A percentile compares a stretch with the other conserved stretches of the same genome.
These are phyloP conservation scores for Elsinoe ampelina DNA, from an alignment of 2,329 filamentous ascomycete species.

Conservation along the genomic window DNA sequence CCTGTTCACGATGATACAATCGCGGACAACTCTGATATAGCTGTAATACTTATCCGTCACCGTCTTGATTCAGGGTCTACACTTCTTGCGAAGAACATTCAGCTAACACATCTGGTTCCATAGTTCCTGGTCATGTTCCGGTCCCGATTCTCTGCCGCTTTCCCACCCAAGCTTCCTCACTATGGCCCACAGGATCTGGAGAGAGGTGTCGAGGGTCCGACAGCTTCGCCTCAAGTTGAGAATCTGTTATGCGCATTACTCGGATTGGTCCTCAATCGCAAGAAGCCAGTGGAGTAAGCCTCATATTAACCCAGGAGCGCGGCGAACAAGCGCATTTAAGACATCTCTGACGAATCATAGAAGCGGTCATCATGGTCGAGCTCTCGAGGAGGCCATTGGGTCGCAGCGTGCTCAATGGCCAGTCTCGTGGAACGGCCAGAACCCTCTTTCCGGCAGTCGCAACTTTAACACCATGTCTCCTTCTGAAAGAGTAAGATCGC, in stretches of 20 bases:
- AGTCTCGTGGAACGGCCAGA: conserved; percentile 69
- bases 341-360: conserved; percentile 39
- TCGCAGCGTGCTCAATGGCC: conserved; percentile 86
- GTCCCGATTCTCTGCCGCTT: conserved; percentile 80
- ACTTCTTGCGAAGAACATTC: conserved; percentile 27
- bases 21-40: conserved; percentile 84
- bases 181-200: conserved; percentile 95
- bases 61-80: conserved; percentile 4
- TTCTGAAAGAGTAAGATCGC: conserved; percentile 59
- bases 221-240: conserved; percentile 78
- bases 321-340: not conserved
- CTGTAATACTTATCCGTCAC: conserved; percentile 53
- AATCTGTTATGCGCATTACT: conserved; percentile 82
- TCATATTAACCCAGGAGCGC: not conserved
- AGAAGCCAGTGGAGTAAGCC: conserved; percentile 91
- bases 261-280: conserved; percentile 82
- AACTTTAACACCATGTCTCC: conserved; percentile 77
- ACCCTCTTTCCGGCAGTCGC: conserved; percentile 68
- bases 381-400: conserved; percentile 84
- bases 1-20: conserved; percentile 84
- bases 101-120: conserved; percentile 30
- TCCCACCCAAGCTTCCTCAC: conserved; percentile 77
- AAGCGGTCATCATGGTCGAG: conserved; percentile 82
- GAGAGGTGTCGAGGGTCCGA: conserved; percentile 64
- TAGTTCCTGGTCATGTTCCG: conserved; percentile 99